Evolutionary conservation across 306 rosid genomes (phyloP), one percentile per base, ranked within the genome.

Genomic region (Aeschynomene evenia): DNA sequence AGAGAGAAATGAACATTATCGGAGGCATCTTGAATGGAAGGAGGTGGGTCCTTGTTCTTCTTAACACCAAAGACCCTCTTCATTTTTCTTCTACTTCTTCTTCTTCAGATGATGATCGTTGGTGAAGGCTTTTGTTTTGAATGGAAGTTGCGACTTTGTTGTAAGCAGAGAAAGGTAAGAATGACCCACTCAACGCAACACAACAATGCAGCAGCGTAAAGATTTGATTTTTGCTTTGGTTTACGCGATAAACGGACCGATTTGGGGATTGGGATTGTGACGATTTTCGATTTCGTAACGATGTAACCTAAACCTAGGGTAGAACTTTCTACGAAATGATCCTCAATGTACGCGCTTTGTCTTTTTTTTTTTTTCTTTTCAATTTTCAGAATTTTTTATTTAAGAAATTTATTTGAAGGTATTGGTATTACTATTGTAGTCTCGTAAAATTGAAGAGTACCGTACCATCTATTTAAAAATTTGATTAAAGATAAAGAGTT

Each of bases 11-110:
- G 3, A 42, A 93, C 98, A 84, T 85, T 89, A 0, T 88, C 96
- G 77, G 89, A 76, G 61, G 99, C 96, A 66, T 94, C 99, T 9
- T 88, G 70, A 33, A 94, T 4, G 18, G 97, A 87, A 43, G 99
- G 96, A 74, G 96, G 96, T 9, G 99, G 97, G 24, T 94, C 96
- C 49, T 88, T 87, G 33, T 94, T 88, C 79, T 87, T 91, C 89
- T 91, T 91, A 4, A 43, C 87, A 63, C 97, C 96, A 31, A 91
- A 94, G 10, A 94, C 91, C 58, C 97, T 85, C 84, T 80, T 94
- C 99, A 94, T 91, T 68, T 72, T 48, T 52, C 66, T n/a, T 61
- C 60, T 9, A 39, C n/a, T 43, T n/a, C 7, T 45, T 6, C 19
- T 45, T 45, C 48, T 45, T 45, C 49, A 12, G 12, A 2, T 13